phyloP scores from a whole-genome alignment of 305 asterid species.

The Withania somnifera region DNA sequence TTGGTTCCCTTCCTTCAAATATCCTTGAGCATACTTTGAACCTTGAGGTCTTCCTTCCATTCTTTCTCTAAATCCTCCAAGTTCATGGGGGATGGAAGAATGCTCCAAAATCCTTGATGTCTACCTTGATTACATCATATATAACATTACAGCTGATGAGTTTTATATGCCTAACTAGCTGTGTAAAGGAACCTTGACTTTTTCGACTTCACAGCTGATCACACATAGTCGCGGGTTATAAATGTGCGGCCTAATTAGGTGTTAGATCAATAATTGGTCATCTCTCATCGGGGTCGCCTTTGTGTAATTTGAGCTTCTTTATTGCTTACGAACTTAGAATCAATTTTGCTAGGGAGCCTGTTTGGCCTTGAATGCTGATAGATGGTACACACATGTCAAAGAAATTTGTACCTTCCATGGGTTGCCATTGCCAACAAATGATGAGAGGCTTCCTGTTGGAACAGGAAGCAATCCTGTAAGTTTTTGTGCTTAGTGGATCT shows the following conservation, averaged over 20 bases:
- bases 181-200: neutral
- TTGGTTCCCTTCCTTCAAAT: neutral
- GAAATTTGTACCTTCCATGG: slow-evolving; percentile 67
- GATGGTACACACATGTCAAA: slow-evolving; percentile 54
- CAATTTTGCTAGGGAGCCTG: slow-evolving; percentile 69
- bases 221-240: neutral
- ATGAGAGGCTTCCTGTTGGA: slow-evolving; percentile 96
- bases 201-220: neutral
- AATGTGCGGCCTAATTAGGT: neutral
- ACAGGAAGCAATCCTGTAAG: slow-evolving; percentile 99
- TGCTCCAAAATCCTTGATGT: neutral
- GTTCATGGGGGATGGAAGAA: neutral
- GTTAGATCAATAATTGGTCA: neutral
- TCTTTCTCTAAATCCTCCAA: neutral
- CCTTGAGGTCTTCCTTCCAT: neutral
- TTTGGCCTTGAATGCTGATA: slow-evolving; percentile 72
- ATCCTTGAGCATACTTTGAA: neutral
- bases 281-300: neutral
- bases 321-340: slow-evolving; percentile 11
- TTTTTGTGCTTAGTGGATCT: slow-evolving; percentile 8
- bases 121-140: neutral
- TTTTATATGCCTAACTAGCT: neutral
- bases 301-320: slow-evolving; percentile 12
- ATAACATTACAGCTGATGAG: neutral
- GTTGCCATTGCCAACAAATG: slow-evolving; percentile 51